phyloP scores from a whole-genome alignment of 2,329 filamentous ascomycete species.

The Myotisia sp. region DNA sequence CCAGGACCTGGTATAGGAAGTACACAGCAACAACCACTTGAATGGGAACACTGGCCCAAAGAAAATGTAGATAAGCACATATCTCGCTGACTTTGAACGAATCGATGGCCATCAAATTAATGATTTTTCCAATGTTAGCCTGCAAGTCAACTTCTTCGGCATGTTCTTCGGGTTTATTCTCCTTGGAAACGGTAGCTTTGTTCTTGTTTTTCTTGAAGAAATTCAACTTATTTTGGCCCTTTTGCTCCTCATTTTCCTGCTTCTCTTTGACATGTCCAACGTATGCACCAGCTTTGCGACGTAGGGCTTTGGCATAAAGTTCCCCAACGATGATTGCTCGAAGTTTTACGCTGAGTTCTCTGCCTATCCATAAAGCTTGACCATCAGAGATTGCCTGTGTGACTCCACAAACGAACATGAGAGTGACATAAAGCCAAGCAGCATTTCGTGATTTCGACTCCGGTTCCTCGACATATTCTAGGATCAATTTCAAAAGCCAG shows the following conservation, averaged over 20 bases:
- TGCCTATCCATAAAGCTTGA: slow-evolving; percentile 81
- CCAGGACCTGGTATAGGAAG: slow-evolving; percentile 79
- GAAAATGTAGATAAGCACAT: slow-evolving; percentile 85
- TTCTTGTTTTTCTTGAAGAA: slow-evolving; percentile 15
- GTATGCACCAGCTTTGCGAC: slow-evolving; percentile 72
- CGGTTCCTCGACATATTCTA: slow-evolving; percentile 86
- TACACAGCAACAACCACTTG: slow-evolving; percentile 69
- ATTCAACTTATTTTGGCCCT: slow-evolving; percentile 39
- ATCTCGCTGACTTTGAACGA: slow-evolving; percentile 97
- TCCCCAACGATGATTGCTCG: slow-evolving; percentile 93
- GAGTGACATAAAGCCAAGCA: slow-evolving; percentile 87
- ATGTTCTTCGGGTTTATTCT: slow-evolving; percentile 23
- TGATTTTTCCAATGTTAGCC: slow-evolving; percentile 92
- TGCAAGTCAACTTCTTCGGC: slow-evolving; percentile 47
- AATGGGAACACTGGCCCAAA: slow-evolving; percentile 82
- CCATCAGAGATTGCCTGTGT: slow-evolving; percentile 71
- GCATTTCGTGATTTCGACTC: slow-evolving; percentile 64
- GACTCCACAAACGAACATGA: slow-evolving; percentile 70
- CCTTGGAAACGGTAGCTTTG: slow-evolving; percentile 15
- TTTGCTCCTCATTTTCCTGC: slow-evolving; percentile 24
- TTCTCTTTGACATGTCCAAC: slow-evolving; percentile 44
- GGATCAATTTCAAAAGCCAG: slow-evolving; percentile 73
- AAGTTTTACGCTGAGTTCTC: slow-evolving; percentile 84
- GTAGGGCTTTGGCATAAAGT: slow-evolving; percentile 88
- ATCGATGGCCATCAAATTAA: slow-evolving; percentile 98